Conservation (phyloP, 768 basidiomycete genomes). For the Cyathus striatus region DNA sequence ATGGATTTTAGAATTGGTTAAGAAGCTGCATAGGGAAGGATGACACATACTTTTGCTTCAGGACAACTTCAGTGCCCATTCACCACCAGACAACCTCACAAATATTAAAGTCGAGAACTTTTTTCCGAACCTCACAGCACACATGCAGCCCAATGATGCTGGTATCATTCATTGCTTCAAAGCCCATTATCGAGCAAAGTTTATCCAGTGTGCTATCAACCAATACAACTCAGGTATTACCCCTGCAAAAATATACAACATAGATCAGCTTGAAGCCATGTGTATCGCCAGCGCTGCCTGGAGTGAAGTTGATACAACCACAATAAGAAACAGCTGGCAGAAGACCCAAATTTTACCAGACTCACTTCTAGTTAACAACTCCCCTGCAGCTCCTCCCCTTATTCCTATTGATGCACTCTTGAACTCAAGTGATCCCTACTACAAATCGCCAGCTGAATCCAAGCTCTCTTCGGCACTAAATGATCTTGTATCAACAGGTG, state of each 20-base stretch:
- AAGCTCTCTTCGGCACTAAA: conserved; percentile 5
- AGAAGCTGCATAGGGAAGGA: conserved; percentile 33
- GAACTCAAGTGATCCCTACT: too few species aligned
- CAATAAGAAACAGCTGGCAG: conserved; percentile 31
- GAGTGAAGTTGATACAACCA: conserved; percentile 18
- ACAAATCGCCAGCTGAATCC: conserved; percentile 11
- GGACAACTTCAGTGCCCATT: too few species aligned
- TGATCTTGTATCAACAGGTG: conserved; percentile 8
- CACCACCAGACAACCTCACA: too few species aligned
- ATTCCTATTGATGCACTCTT: conserved; percentile 18
- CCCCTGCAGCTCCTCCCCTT: too few species aligned
- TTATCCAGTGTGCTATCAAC: conserved; percentile 21
- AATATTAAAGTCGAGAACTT: too few species aligned
- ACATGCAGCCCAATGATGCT: too few species aligned
- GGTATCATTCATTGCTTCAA: conserved; percentile 31
- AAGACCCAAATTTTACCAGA: conserved; percentile 27
- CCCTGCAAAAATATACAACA: conserved; percentile 27
- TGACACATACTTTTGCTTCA: conserved; percentile 29
- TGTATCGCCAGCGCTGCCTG: conserved; percentile 25
- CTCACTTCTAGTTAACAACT: conserved; percentile 2
- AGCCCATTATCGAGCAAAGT: conserved; percentile 23
- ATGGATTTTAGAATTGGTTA: conserved; percentile 29
- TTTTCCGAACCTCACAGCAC: too few species aligned
- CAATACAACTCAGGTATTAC: conserved; percentile 20
- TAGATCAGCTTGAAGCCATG: conserved; percentile 34